phyloP scores from a whole-genome alignment of 2,329 filamentous ascomycete genomes.

The Penicillium italicum region DNA sequence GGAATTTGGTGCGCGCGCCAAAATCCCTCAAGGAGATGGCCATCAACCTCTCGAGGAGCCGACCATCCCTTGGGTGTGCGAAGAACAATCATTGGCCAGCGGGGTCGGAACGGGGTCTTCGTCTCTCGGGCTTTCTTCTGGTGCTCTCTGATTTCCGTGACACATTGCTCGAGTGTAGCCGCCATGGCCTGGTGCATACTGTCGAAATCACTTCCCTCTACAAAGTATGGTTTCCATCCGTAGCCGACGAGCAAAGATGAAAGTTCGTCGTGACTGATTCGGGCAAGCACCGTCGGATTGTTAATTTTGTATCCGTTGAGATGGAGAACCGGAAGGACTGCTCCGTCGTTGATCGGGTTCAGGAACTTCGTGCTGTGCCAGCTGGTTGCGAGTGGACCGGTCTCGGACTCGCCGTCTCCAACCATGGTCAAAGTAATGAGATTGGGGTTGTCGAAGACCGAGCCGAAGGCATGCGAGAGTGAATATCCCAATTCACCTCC shows the following conservation, averaged over 20 bases:
- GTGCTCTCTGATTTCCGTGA: slow-evolving; percentile 63
- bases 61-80: slow-evolving; percentile 79
- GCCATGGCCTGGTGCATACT: slow-evolving; percentile 82
- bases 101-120: slow-evolving; percentile 65
- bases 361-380: slow-evolving; percentile 83
- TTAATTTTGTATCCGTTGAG: slow-evolving; percentile 85
- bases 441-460: slow-evolving; percentile 70
- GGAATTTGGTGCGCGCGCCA: slow-evolving; percentile 78
- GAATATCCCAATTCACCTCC: slow-evolving; percentile 80
- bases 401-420: slow-evolving; percentile 78
- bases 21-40: slow-evolving; percentile 69
- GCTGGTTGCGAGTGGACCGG: slow-evolving; percentile 70
- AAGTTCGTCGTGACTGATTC: slow-evolving; percentile 71
- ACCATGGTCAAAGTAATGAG: slow-evolving; percentile 75
- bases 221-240: slow-evolving; percentile 76
- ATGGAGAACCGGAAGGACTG: slow-evolving; percentile 72
- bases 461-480: slow-evolving; percentile 72
- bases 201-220: slow-evolving; percentile 69
- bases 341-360: slow-evolving; percentile 73
- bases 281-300: slow-evolving; percentile 69
- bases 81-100: slow-evolving; percentile 76
- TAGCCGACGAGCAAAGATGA: slow-evolving; percentile 67
- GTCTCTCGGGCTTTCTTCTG: slow-evolving; percentile 70
- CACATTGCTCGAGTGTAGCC: slow-evolving; percentile 67
- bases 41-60: slow-evolving; percentile 66